These are phyloP conservation scores for Magnolia kwangsiensis DNA, from an alignment of 164 flowering plant genomes.

Conservation along the genomic window DNA sequence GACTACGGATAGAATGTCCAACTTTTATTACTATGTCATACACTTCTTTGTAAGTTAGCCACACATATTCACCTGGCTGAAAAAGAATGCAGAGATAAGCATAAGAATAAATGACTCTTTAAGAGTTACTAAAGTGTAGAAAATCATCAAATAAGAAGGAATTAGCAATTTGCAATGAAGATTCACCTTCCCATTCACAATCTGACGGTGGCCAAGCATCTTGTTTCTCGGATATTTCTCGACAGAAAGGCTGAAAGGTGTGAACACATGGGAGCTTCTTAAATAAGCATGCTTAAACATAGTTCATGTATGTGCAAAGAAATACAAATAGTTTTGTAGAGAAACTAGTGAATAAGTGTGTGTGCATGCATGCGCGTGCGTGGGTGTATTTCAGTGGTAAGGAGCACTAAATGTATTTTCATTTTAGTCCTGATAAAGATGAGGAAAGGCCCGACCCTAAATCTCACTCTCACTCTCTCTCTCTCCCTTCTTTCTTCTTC, in stretches of 20 bases:
- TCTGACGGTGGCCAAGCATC: slow-evolving; percentile 89
- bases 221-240: slow-evolving; percentile 68
- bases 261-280: slow-evolving; percentile 9
- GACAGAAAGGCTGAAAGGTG: slow-evolving; percentile 44
- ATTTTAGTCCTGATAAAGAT: too few relatives aligned
- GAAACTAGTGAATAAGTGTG: too few relatives aligned
- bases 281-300: background rate
- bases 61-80: slow-evolving; percentile 80
- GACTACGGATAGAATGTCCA: slow-evolving; percentile 65
- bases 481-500: too few relatives aligned
- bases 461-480: too few relatives aligned
- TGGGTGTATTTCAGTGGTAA: too few relatives aligned
- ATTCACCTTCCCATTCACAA: slow-evolving; percentile 62
- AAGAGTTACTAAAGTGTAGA: background rate
- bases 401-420: too few relatives aligned
- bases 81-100: background rate
- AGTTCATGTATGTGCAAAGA: background rate
- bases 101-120: background rate
- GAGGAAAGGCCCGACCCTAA: too few relatives aligned
- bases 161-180: background rate
- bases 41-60: slow-evolving; percentile 87
- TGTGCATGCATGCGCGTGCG: too few relatives aligned
- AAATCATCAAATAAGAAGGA: background rate
- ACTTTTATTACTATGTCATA: slow-evolving; percentile 66
- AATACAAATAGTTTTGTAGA: too few relatives aligned